Evolutionary conservation across 2,329 filamentous ascomycete species (phyloP), one percentile per base, ranked within the genome.

Genomic region (Penicillium sp.): DNA sequence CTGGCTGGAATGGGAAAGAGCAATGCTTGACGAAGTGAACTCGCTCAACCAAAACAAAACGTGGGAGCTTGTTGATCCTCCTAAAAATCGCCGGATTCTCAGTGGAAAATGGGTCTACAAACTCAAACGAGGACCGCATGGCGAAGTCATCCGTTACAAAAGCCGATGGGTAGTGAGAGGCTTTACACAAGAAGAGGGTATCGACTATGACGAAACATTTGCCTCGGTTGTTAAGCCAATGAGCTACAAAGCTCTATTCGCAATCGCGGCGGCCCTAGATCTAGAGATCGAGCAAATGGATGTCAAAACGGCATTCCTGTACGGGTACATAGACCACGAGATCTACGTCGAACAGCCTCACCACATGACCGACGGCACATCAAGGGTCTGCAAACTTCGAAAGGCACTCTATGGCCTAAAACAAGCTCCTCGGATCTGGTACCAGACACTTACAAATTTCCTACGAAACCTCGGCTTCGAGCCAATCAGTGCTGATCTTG

Each of bases 231-330:
- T 59, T 7, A 62, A 62, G 43, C 41, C 46, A 40, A 57, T 61
- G 44, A 59, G 40, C 35, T 55, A 56, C 9, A 66, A 64, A 44
- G 60, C 60, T 7, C 56, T 70, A 10, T 68, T 71, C 32, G 60
- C 61, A 38, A 56, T 56, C 19, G 53, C 14, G 5, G 53, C 53
- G 16, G 48, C 56, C 7, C 40, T 60, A 2, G 60, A 62, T 39
- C 47, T 59, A 1, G 53, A 68, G 39, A 65, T 67, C 35, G 47
- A 70, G 35, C 59, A 71, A 55, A 69, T 71, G 52, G 64, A 71
- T 51, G 62, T 71, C 32, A 66, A 66, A 49, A 70, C 65, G 1
- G 58, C 56, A 4, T 63, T 62, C 32, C 35, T 63, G 1, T 60
- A 63, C 35, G 48, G 58, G 27, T 67, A 50, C 14, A 56, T 52